Percentiles rank a stretch among this genome's conserved stretches.
Conservation (phyloP, 1,139 yeast genomes). For the Petasospora fabianii region DNA sequence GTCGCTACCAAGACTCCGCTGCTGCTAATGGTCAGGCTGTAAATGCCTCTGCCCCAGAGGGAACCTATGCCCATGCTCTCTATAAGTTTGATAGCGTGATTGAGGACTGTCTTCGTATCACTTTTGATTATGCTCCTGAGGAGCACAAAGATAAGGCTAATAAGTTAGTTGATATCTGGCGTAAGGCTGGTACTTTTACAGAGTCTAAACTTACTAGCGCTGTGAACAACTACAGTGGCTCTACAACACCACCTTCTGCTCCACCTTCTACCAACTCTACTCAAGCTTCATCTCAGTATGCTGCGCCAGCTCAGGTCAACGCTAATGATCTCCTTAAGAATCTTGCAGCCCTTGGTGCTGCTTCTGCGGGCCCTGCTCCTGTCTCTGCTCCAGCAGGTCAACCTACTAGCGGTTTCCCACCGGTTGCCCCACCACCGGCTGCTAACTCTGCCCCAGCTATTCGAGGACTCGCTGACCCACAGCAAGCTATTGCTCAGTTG, state of each 20-base stretch:
- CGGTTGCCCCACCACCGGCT: conserved; percentile 10
- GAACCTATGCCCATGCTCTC: conserved; percentile 74
- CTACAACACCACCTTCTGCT: conserved; percentile 34
- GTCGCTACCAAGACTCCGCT: conserved; percentile 80
- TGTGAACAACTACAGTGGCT: conserved; percentile 29
- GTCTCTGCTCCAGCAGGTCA: conserved; percentile 9
- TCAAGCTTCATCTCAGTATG: conserved; percentile 22
- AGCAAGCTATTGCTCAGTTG: conserved; percentile 44
- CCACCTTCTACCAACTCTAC: conserved; percentile 9
- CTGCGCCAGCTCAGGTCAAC: conserved; percentile 25
- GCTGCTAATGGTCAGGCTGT: conserved; percentile 46
- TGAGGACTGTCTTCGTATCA: conserved; percentile 56
- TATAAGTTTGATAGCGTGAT: conserved; percentile 55
- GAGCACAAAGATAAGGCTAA: conserved; percentile 65
- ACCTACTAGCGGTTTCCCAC: conserved; percentile 11
- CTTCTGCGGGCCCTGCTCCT: conserved; percentile 21
- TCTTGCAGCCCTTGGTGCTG: conserved; percentile 47
- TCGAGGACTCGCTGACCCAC: conserved; percentile 32
- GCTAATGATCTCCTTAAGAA: conserved; percentile 60
- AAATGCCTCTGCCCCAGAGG: conserved; percentile 52
- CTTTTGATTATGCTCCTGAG: conserved; percentile 49
- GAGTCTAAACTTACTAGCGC: conserved; percentile 51
- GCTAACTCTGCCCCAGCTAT: conserved; percentile 5
- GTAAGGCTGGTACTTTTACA: conserved; percentile 74
- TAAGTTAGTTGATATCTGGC: conserved; percentile 92